phyloP scores from a whole-genome alignment of 371 early-diverging fungal species.

The Apophysomyces variabilis region DNA sequence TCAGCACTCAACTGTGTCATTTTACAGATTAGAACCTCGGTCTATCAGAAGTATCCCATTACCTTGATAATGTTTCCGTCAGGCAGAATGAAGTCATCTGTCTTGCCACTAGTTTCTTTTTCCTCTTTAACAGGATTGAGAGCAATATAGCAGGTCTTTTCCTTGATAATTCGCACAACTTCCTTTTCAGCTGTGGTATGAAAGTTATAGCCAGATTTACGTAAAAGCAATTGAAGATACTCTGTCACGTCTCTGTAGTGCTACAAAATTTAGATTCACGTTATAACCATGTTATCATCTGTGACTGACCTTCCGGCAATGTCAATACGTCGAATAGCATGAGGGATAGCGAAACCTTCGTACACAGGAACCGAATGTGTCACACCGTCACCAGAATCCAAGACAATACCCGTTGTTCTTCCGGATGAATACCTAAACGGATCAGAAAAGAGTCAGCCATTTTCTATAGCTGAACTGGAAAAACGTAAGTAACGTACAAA shows the following conservation, averaged over 20 bases:
- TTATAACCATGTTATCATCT: not conserved
- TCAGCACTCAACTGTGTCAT: slow-evolving; percentile 71
- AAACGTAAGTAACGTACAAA: slow-evolving; percentile 57
- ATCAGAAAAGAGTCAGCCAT: not conserved
- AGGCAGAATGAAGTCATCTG: slow-evolving; percentile 87
- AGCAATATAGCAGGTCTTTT: slow-evolving; percentile 94
- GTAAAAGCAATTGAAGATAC: slow-evolving; percentile 83
- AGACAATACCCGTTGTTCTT: slow-evolving; percentile 94
- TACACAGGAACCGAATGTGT: slow-evolving; percentile 95
- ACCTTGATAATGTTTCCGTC: slow-evolving; percentile 91
- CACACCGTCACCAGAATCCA: slow-evolving; percentile 95
- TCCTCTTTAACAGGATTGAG: slow-evolving; percentile 87
- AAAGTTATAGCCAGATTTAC: slow-evolving; percentile 87
- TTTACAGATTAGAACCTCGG: not conserved
- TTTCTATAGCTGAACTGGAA: not conserved
- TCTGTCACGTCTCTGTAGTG: slow-evolving; percentile 84
- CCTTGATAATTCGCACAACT: slow-evolving; percentile 93
- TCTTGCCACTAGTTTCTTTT: slow-evolving; percentile 74
- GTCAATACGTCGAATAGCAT: slow-evolving; percentile 92
- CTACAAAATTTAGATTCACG: not conserved
- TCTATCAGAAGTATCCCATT: not conserved
- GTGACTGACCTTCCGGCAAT: slow-evolving; percentile 79
- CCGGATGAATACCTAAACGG: slow-evolving; percentile 83
- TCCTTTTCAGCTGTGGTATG: slow-evolving; percentile 93
- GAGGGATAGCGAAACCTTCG: slow-evolving; percentile 95